A percentile compares a stretch with the other conserved stretches of the same genome.
phyloP scores from a whole-genome alignment of 2,329 filamentous ascomycete species.

The Epichloe coenophiala region DNA sequence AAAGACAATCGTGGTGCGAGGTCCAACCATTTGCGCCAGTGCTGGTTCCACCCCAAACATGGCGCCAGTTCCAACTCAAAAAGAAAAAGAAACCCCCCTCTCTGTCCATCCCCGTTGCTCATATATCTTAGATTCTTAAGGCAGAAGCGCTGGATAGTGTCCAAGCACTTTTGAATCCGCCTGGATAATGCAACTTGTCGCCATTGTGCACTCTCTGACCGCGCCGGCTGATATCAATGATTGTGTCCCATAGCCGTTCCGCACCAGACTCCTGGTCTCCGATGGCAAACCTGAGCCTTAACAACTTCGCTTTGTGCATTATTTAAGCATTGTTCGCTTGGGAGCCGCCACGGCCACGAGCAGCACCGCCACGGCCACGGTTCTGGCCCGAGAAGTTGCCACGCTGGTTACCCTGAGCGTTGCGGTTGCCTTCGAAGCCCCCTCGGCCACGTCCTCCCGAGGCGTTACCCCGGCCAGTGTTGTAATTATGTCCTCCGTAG shows the following conservation, averaged over 20 bases:
- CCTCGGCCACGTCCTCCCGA: conserved; percentile 50
- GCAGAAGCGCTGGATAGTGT: background rate
- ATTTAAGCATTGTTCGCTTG: conserved; percentile 38
- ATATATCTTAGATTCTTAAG: background rate
- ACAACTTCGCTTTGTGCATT: background rate
- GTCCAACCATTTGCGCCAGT: conserved; percentile 9
- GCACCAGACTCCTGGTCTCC: background rate
- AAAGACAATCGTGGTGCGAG: conserved; percentile 7
- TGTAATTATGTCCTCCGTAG: conserved; percentile 57
- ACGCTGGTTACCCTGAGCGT: conserved; percentile 46
- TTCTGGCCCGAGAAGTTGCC: conserved; percentile 56
- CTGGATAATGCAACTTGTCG: background rate
- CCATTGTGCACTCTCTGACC: background rate
- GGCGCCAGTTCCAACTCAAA: conserved; percentile 20
- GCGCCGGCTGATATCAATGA: background rate
- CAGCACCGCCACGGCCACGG: conserved; percentile 52
- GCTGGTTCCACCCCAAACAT: conserved; percentile 13
- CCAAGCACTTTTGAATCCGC: background rate
- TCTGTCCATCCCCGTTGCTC: conserved; percentile 10
- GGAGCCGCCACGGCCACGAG: conserved; percentile 49
- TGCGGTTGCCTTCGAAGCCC: conserved; percentile 45
- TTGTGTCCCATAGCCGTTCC: background rate
- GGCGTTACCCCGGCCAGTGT: conserved; percentile 44
- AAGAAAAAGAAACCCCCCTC: conserved; percentile 6
- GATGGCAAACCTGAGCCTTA: background rate